Evolutionary conservation across 768 basidiomycete species (phyloP).

Genomic region (Leucocoprinus sp.): DNA sequence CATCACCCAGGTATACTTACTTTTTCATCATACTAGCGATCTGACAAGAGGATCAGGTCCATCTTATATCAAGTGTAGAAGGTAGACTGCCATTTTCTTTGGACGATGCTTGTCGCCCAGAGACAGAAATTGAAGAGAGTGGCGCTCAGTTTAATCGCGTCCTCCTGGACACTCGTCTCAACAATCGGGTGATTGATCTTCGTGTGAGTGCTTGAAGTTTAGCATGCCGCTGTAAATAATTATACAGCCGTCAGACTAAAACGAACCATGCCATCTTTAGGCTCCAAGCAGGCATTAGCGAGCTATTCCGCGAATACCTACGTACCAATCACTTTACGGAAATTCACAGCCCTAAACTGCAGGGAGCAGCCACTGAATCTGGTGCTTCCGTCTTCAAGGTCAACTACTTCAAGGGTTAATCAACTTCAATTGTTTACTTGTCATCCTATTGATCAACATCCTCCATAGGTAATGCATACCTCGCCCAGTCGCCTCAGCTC

Average conservation of each 20-base stretch:
- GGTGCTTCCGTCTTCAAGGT: slow-evolving; percentile 98
- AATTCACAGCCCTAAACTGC: slow-evolving; percentile 96
- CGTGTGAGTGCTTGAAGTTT: slow-evolving; percentile 46
- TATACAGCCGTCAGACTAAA: slow-evolving; percentile 53
- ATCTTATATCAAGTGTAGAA: slow-evolving; percentile 77
- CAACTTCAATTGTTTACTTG: neutral
- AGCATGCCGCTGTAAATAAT: neutral
- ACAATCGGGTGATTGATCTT: slow-evolving; percentile 90
- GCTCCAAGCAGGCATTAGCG: slow-evolving; percentile 81
- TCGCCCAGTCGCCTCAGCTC: slow-evolving; percentile 95
- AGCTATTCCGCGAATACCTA: slow-evolving; percentile 81
- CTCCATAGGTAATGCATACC: slow-evolving; percentile 70
- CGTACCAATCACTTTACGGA: slow-evolving; percentile 73
- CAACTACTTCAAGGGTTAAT: slow-evolving; percentile 86
- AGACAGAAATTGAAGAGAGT: slow-evolving; percentile 53
- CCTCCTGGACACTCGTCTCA: slow-evolving; percentile 86
- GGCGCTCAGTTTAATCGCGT: slow-evolving; percentile 70
- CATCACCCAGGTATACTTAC: slow-evolving; percentile 59
- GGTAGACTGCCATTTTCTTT: slow-evolving; percentile 80
- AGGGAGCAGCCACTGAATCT: slow-evolving; percentile 94
- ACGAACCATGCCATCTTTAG: slow-evolving; percentile 96
- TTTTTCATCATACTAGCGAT: neutral
- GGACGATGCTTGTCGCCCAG: slow-evolving; percentile 86
- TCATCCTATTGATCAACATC: no score
- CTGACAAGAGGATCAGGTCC: slow-evolving; percentile 43